Evolutionary conservation across 495 filamentous ascomycete genomes (phyloP).

Genomic region (Podospora anserina): DNA sequence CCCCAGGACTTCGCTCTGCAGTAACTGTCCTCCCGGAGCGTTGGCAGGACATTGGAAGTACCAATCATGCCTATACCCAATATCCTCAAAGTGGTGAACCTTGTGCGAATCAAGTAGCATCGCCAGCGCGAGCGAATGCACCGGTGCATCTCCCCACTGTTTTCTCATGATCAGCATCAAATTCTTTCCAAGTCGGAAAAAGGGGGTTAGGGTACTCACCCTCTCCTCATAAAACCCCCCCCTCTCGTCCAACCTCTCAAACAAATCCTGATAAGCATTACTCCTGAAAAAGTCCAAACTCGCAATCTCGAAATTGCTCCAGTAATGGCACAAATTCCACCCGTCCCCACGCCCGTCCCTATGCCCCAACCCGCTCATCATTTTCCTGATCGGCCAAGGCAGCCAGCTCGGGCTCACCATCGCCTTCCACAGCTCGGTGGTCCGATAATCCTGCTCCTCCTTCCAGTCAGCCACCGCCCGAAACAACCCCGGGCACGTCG

Average conservation of each 20-base stretch:
- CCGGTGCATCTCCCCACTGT: constrained; percentile 55
- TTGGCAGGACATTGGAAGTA: constrained; percentile 49
- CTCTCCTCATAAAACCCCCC: constrained; percentile 56
- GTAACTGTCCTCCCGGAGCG: constrained; percentile 41
- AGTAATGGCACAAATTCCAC: constrained; percentile 57
- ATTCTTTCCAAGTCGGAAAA: not conserved
- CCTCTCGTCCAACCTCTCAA: constrained; percentile 42
- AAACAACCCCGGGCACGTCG: constrained; percentile 51
- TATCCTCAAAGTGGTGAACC: constrained; percentile 53
- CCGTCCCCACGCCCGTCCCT: constrained; percentile 36
- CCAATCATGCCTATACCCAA: constrained; percentile 52
- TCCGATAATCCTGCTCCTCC: constrained; percentile 30
- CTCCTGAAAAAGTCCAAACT: constrained; percentile 52
- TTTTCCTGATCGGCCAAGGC: constrained; percentile 39
- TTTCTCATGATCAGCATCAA: not conserved
- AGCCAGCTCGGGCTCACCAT: constrained; percentile 38
- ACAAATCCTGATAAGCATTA: constrained; percentile 48
- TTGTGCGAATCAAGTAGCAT: constrained; percentile 49
- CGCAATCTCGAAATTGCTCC: constrained; percentile 59
- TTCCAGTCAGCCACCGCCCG: constrained; percentile 45
- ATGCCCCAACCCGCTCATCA: constrained; percentile 39
- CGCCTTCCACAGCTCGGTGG: constrained; percentile 41
- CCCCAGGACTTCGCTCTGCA: constrained; percentile 32
- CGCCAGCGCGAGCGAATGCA: constrained; percentile 50
- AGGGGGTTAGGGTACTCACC: constrained; percentile 23